Percentiles rank a stretch among this genome's conserved stretches.
Conservation (phyloP, 1,284 basidiomycete genomes). For the Cryptococcus neoformans region DNA sequence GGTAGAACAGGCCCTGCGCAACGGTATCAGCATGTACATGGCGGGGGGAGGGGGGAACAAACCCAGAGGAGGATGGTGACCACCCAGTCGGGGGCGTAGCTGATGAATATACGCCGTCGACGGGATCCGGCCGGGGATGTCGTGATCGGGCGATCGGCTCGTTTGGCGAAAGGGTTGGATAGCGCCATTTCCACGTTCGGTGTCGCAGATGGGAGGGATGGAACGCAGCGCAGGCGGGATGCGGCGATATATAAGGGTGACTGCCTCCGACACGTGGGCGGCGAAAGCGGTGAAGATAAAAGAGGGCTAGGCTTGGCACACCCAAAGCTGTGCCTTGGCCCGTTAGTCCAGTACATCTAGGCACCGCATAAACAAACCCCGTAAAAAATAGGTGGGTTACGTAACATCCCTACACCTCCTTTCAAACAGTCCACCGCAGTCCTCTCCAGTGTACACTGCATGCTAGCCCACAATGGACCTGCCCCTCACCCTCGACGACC, state of each 20-base stretch:
- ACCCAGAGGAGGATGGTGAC: conserved; percentile 47
- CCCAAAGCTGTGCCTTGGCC: too few species aligned
- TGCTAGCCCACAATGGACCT: conserved; percentile 5
- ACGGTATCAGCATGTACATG: background rate
- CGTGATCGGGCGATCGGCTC: background rate
- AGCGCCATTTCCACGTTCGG: background rate
- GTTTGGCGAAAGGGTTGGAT: background rate
- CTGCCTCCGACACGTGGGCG: too few species aligned
- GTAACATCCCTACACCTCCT: background rate
- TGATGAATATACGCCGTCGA: conserved; percentile 30
- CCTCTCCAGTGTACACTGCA: background rate
- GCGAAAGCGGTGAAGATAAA: too few species aligned
- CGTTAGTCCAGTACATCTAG: too few species aligned
- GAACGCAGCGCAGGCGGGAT: too few species aligned
- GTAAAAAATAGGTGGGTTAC: too few species aligned
- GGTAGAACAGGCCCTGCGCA: conserved; percentile 60
- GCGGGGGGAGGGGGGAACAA: conserved; percentile 7
- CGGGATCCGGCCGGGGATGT: conserved; percentile 7
- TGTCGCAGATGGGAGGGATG: too few species aligned
- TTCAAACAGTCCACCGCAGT: background rate
- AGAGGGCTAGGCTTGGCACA: too few species aligned
- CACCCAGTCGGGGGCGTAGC: conserved; percentile 47
- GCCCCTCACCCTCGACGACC: conserved; percentile 7
- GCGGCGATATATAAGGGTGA: too few species aligned
- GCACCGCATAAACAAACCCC: too few species aligned